phyloP scores from a whole-genome alignment of 2,329 filamentous ascomycete genomes.

The Nemania serpens region DNA sequence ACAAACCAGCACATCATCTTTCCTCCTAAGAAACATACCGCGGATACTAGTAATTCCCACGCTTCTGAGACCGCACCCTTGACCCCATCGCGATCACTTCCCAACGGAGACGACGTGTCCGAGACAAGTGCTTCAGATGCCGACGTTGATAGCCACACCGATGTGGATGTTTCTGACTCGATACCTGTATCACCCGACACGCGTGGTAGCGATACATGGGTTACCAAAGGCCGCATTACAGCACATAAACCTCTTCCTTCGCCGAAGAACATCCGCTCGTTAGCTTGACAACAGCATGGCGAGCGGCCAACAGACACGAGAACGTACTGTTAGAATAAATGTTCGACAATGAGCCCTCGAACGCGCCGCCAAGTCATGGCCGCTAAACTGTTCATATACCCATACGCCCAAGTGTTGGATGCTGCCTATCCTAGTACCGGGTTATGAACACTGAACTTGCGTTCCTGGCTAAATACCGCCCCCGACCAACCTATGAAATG shows the following conservation, averaged over 20 bases:
- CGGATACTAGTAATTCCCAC: background rate
- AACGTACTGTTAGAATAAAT: background rate
- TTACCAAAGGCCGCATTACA: background rate
- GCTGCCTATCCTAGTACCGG: no score
- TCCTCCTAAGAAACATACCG: constrained; percentile 1
- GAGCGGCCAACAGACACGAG: background rate
- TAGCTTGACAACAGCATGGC: background rate
- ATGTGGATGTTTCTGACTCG: constrained; percentile 30
- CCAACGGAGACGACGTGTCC: constrained; percentile 13
- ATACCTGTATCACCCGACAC: background rate
- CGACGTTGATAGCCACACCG: constrained; percentile 39
- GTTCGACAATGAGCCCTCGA: background rate
- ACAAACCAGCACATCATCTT: background rate
- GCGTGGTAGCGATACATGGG: background rate
- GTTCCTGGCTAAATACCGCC: no score
- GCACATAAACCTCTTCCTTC: background rate
- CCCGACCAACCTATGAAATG: no score
- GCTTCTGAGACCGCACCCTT: constrained; percentile 28
- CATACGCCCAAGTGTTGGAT: no score
- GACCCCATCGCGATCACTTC: constrained; percentile 28
- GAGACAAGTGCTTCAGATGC: constrained; percentile 40
- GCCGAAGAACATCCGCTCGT: background rate
- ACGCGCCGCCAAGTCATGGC: background rate
- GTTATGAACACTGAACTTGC: no score
- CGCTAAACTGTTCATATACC: no score